Conservation (phyloP, 1,284 basidiomycete genomes). For the Neotropicomus parvogracilis region DNA sequence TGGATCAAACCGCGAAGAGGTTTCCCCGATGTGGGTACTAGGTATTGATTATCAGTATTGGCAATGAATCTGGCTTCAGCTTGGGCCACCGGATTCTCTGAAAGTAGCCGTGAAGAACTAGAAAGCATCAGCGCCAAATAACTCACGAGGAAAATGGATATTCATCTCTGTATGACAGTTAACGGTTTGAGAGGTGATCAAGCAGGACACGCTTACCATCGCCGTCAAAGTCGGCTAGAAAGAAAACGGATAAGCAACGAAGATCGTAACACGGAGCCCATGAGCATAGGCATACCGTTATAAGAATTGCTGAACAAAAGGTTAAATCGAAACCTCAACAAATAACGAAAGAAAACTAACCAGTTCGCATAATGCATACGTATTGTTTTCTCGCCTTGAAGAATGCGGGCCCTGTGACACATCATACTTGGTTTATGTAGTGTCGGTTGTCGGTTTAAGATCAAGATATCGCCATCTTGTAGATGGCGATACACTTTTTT, state of each 20-base stretch:
- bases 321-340: slow-evolving; percentile 6
- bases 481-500: slow-evolving; percentile 98
- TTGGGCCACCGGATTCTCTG: slow-evolving; percentile 89
- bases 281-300: slow-evolving; percentile 60
- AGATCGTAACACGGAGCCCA: slow-evolving; percentile 1
- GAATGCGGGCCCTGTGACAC: slow-evolving; percentile 91
- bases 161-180: slow-evolving; percentile 82
- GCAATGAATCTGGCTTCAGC: slow-evolving; percentile 93
- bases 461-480: slow-evolving; percentile 91
- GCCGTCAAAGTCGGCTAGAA: slow-evolving; percentile 94
- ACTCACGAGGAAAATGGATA: slow-evolving; percentile 95
- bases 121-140: slow-evolving; percentile 4
- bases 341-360: slow-evolving; percentile 41
- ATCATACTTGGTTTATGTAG: slow-evolving; percentile 99
- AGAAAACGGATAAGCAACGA: slow-evolving; percentile 15
- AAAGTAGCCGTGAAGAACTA: slow-evolving; percentile 8
- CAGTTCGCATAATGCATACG: slow-evolving; percentile 99
- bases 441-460: slow-evolving; percentile 97
- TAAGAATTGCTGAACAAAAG: slow-evolving; percentile 80
- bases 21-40: slow-evolving; percentile 97
- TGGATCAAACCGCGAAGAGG: slow-evolving; percentile 98
- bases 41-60: slow-evolving; percentile 98
- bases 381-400: slow-evolving; percentile 97
- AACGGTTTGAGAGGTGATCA: slow-evolving; percentile 11
- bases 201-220: slow-evolving; percentile 60